Evolutionary conservation across 2,329 filamentous ascomycete species (phyloP), one percentile per base, ranked within the genome.

Genomic region (Xylariaceae sp.): DNA sequence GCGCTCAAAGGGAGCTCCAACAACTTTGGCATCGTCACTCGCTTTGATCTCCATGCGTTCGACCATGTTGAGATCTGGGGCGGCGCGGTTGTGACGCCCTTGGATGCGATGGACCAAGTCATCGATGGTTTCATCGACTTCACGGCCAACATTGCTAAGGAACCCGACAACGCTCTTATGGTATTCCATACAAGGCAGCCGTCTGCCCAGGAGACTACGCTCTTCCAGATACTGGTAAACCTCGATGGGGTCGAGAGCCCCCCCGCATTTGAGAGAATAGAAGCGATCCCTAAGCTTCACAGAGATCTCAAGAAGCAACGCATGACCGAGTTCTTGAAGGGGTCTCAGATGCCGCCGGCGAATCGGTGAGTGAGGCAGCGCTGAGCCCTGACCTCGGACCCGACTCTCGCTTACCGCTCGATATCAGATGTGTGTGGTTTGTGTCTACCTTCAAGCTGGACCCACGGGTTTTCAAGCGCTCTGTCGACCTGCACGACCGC

Each of bases 351-450:
- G n/a, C n/a, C n/a, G n/a, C n/a, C n/a, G n/a, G n/a, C n/a, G n/a
- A n/a, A n/a, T n/a, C n/a, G n/a, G n/a, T n/a, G n/a, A n/a, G n/a
- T n/a, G n/a, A n/a, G n/a, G n/a, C n/a, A n/a, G n/a, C n/a, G n/a
- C n/a, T n/a, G n/a, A n/a, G n/a, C n/a, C n/a, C n/a, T n/a, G n/a
- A n/a, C n/a, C n/a, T n/a, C n/a, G n/a, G n/a, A n/a, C n/a, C n/a
- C n/a, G n/a, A n/a, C n/a, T n/a, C n/a, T n/a, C n/a, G n/a, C n/a
- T n/a, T n/a, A n/a, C n/a, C n/a, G n/a, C n/a, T n/a, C n/a, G n/a
- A n/a, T n/a, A n/a, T n/a, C n/a, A n/a, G n/a, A n/a, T n/a, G 43
- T 33, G 56, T 56, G 36, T 61, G 58, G 58, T 50, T 57, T 38
- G 49, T 49, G 2, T 54, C 51, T 30, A 45, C 49, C 35, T 47